Conservation (phyloP, 495 filamentous ascomycete species). For the Penicillium fimorum region DNA sequence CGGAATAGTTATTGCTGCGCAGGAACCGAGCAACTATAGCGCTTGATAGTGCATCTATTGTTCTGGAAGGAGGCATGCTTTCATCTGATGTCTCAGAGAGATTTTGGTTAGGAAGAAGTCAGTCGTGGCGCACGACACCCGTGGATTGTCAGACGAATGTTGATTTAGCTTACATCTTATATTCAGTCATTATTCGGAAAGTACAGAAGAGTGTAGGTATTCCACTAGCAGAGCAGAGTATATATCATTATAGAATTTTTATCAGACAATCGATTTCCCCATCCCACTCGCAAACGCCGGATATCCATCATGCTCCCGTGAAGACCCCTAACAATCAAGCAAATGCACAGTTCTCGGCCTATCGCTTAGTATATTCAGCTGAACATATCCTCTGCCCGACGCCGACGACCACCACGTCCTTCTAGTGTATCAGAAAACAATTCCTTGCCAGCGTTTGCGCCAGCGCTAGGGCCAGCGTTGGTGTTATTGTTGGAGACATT, state of each 20-base stretch:
- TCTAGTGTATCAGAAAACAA: slow-evolving; percentile 59
- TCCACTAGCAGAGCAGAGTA: slow-evolving; percentile 8
- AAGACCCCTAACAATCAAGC: slow-evolving; percentile 10
- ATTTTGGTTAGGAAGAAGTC: slow-evolving; percentile 5
- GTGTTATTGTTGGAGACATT: slow-evolving; percentile 27
- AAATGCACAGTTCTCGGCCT: slow-evolving; percentile 5
- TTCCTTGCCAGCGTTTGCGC: slow-evolving; percentile 64
- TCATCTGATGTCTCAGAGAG: background rate
- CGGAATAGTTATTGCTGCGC: slow-evolving; percentile 56
- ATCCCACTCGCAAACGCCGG: slow-evolving; percentile 19
- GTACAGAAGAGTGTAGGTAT: background rate
- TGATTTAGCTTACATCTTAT: background rate
- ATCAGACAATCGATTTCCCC: slow-evolving; percentile 11
- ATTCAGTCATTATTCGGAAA: background rate
- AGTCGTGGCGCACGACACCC: background rate
- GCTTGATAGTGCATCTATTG: slow-evolving; percentile 31
- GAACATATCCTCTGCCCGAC: slow-evolving; percentile 54
- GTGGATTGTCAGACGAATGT: background rate
- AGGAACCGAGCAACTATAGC: slow-evolving; percentile 63
- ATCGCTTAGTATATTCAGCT: slow-evolving; percentile 25
- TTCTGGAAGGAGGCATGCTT: slow-evolving; percentile 21
- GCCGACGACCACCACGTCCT: slow-evolving; percentile 48
- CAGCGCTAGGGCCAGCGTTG: slow-evolving; percentile 47
- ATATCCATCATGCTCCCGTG: slow-evolving; percentile 20
- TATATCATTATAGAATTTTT: slow-evolving; percentile 14